A percentile compares a stretch with the other conserved stretches of the same genome.
phyloP scores from a whole-genome alignment of 441 rosid species.

The Croton setiger region DNA sequence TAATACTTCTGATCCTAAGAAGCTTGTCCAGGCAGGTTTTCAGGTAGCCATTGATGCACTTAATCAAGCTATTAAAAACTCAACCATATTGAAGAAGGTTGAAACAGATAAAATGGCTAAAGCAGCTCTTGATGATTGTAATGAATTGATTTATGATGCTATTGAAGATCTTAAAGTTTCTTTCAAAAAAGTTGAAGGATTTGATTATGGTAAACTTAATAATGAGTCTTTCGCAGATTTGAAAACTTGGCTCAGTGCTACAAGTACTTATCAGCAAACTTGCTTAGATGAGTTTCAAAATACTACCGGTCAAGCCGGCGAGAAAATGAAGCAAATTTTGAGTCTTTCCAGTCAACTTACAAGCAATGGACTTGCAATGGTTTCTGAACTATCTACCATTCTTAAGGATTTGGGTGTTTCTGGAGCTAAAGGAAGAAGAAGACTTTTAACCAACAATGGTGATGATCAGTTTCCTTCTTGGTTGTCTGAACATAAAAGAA shows the following conservation, averaged over 20 bases:
- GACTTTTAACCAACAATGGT: slow-evolving; percentile 16
- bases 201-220: slow-evolving; percentile 33
- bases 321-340: slow-evolving; percentile 46
- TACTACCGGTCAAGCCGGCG: slow-evolving; percentile 42
- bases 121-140: slow-evolving; percentile 53
- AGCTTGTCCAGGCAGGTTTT: slow-evolving; percentile 56
- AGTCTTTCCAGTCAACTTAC: slow-evolving; percentile 45
- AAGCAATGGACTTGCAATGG: slow-evolving; percentile 74
- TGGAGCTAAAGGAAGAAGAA: slow-evolving; percentile 23
- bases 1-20: slow-evolving; percentile 47
- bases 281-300: slow-evolving; percentile 67
- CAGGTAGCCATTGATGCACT: slow-evolving; percentile 44
- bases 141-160: slow-evolving; percentile 50
- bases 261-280: slow-evolving; percentile 64
- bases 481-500: slow-evolving; percentile 35
- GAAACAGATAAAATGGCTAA: slow-evolving; percentile 46
- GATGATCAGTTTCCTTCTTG: slow-evolving; percentile 41
- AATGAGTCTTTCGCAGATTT: slow-evolving; percentile 47
- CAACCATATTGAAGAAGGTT: slow-evolving; percentile 34
- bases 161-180: slow-evolving; percentile 55
- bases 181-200: slow-evolving; percentile 31
- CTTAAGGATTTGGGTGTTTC: slow-evolving; percentile 32
- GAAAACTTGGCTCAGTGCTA: slow-evolving; percentile 69
- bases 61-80: slow-evolving; percentile 34
- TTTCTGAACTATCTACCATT: slow-evolving; percentile 36